A percentile compares a stretch with the other conserved stretches of the same genome.
Evolutionary conservation across 129 eudicot genomes (phyloP).

Genomic region (Saposhnikovia divaricata): DNA sequence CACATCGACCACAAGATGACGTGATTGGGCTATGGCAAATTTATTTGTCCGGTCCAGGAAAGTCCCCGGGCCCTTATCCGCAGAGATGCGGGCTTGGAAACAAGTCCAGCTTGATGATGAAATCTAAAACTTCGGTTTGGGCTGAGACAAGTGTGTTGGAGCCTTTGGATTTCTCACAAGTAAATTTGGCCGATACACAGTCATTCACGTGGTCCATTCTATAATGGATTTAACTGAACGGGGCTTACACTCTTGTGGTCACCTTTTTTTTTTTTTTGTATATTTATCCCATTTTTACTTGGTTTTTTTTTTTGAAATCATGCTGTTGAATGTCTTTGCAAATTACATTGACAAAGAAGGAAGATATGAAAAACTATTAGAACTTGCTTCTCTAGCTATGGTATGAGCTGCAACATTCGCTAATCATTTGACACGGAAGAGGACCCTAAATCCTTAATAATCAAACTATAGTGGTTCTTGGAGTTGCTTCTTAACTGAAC

Average conservation of each 20-base stretch:
- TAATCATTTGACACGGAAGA: too few species aligned
- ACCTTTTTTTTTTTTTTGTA: not conserved
- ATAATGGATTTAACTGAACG: not conserved
- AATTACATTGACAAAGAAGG: too few species aligned
- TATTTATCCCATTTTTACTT: too few species aligned
- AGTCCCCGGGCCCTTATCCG: slow-evolving; percentile 3
- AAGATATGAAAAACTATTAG: too few species aligned
- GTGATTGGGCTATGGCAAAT: not conserved
- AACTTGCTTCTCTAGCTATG: too few species aligned
- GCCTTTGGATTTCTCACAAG: not conserved
- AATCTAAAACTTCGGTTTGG: not conserved
- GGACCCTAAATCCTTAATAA: too few species aligned
- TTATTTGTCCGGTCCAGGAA: not conserved
- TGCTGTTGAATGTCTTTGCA: too few species aligned
- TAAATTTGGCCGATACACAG: not conserved
- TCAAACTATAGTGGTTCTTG: too few species aligned
- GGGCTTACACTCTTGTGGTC: slow-evolving; percentile 7
- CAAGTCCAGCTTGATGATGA: not conserved
- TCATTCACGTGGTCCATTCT: not conserved
- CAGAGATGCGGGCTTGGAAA: not conserved
- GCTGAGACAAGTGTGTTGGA: slow-evolving; percentile 1
- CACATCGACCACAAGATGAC: not conserved
- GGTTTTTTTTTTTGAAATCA: too few species aligned
- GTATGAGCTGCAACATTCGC: too few species aligned
- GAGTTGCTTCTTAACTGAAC: not conserved